phyloP scores from a whole-genome alignment of 2,329 filamentous ascomycete species.

The Penicillium sp. region DNA sequence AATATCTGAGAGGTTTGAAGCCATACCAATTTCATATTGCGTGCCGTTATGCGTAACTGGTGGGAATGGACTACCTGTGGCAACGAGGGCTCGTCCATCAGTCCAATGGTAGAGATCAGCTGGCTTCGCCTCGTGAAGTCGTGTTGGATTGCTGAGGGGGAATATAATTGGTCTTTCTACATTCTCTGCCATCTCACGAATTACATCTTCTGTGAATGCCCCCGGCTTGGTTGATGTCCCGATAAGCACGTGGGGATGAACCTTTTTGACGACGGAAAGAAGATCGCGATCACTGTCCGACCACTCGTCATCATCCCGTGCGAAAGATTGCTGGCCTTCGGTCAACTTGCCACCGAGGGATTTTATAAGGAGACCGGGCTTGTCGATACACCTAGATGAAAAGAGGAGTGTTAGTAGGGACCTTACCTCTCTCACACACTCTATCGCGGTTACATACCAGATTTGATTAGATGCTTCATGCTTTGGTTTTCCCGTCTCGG shows the following conservation, averaged over 20 bases:
- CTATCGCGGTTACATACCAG: slow-evolving; percentile 51
- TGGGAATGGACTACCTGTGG: slow-evolving; percentile 78
- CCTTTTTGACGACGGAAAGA: slow-evolving; percentile 62
- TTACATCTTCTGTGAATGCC: slow-evolving; percentile 70
- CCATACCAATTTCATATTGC: slow-evolving; percentile 54
- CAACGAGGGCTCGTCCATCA: slow-evolving; percentile 70
- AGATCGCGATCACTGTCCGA: slow-evolving; percentile 56
- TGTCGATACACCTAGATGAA: slow-evolving; percentile 68
- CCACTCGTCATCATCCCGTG: slow-evolving; percentile 64
- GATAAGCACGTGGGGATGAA: slow-evolving; percentile 77
- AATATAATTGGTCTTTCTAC: slow-evolving; percentile 72
- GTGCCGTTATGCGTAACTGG: slow-evolving; percentile 62
- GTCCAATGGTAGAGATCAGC: slow-evolving; percentile 77
- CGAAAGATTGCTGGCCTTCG: slow-evolving; percentile 64
- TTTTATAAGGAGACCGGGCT: slow-evolving; percentile 69
- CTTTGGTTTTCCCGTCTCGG: slow-evolving; percentile 63
- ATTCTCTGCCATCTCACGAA: slow-evolving; percentile 73
- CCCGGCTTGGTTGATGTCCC: slow-evolving; percentile 78
- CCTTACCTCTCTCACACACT: background rate
- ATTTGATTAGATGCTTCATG: slow-evolving; percentile 78
- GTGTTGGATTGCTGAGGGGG: slow-evolving; percentile 81
- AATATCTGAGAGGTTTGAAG: background rate
- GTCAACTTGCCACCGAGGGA: slow-evolving; percentile 61
- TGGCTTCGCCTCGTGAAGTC: slow-evolving; percentile 77
- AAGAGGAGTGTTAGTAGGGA: background rate